Percentiles rank a stretch among this genome's conserved stretches.
Conservation (phyloP, 2,329 filamentous ascomycete genomes). For the Alternaria atra region DNA sequence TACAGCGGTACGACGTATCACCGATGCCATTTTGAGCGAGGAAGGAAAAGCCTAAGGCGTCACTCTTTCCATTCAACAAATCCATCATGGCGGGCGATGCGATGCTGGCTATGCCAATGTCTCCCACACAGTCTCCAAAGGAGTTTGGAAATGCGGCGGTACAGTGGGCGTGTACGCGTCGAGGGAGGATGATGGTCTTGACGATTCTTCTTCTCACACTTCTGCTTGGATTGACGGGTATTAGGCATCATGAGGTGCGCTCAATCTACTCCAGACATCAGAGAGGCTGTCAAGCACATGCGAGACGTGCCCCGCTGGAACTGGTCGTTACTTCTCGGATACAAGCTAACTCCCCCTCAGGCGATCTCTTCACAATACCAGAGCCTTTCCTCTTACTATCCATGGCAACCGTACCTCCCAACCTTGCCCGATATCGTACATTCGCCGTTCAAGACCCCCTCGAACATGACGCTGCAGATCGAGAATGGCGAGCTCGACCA, state of each 20-base stretch:
- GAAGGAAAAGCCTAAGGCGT: background rate
- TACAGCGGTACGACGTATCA: background rate
- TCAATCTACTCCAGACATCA: background rate
- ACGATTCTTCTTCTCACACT: slow-evolving; percentile 28
- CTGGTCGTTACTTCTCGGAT: background rate
- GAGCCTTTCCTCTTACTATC: slow-evolving; percentile 36
- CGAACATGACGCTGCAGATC: slow-evolving; percentile 46
- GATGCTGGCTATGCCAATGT: slow-evolving; percentile 38
- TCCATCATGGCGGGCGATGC: slow-evolving; percentile 33
- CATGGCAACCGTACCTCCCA: slow-evolving; percentile 42
- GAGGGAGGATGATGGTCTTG: slow-evolving; percentile 40
- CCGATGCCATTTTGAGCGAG: background rate
- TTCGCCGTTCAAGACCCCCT: slow-evolving; percentile 42
- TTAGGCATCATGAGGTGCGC: slow-evolving; percentile 33
- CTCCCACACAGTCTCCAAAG: slow-evolving; percentile 33
- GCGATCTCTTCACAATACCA: slow-evolving; percentile 39
- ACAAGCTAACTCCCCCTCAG: slow-evolving; percentile 21
- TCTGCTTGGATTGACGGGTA: slow-evolving; percentile 31
- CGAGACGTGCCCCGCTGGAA: background rate
- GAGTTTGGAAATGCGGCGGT: slow-evolving; percentile 39
- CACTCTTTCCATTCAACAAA: background rate
- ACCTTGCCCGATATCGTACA: slow-evolving; percentile 34
- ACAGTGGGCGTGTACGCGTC: slow-evolving; percentile 40
- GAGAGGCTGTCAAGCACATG: background rate
- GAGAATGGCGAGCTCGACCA: slow-evolving; percentile 43